Evolutionary conservation across 352 stramenopile species (phyloP), one percentile per base, ranked within the genome.

Genomic region (Globisporangium parvum): DNA sequence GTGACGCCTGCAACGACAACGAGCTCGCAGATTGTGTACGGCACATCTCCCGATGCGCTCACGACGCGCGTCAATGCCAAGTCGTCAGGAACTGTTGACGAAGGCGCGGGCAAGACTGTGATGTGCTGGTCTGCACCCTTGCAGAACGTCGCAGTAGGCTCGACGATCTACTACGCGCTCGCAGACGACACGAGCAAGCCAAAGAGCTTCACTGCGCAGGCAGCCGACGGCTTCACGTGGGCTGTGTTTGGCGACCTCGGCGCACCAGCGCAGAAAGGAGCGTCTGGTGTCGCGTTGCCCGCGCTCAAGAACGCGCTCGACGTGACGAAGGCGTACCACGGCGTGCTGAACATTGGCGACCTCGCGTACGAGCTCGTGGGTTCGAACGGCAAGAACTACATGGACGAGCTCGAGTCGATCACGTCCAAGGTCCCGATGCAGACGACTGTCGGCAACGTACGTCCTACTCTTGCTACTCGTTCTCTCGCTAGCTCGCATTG

Each of bases 181-280:
- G 67, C 73, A 47, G 61, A 28, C 41, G 62, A 62, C 33, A 49
- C 50, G 33, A 47, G 14, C 41, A 37, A 47, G 4, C 51, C 65
- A 1, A 63, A 69, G 53, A 83, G 70, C 62, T 88, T 88, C 51
- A 78, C 71, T n/a, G 65, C 77, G 14, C 71, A 77, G 0, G 50
- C 51, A 3, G 57, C 45, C n/a, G 24, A 18, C 31, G 63, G 67
- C 35, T 71, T 83, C 44, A 88, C 80, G 61, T 92, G 81, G 81
- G 81, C 77, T 0, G 75, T 91, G 44, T 91, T 90, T 66, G 81
- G 81, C 4, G 81, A 91, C 44, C 65, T 91, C 54, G 79, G 73
- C 0, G 75, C 77, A 0, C 73, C 75, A 0, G 63, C 83, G 55
- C 69, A 85, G 51, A 73, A 71, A 10, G 63, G 74, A 6, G 81